Base-by-base conservation (phyloP, 1,284 basidiomycete genomes). In the Kalmanozyma brasiliensis region DNA sequence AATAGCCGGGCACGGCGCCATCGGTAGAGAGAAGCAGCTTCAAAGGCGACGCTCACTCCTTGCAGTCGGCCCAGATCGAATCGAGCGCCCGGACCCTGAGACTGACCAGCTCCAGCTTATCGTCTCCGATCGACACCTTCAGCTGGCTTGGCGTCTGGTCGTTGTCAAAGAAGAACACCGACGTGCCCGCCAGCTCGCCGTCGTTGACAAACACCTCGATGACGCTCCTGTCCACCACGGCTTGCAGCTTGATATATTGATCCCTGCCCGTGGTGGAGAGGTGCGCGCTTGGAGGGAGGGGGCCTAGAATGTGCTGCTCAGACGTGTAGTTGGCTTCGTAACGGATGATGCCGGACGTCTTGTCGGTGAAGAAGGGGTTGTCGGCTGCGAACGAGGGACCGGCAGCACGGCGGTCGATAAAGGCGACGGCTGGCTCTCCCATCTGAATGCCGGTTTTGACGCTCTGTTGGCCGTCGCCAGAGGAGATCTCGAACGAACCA, bases 331-430 rank as follows among this genome's bases (percentile, higher is more conserved):
- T 64, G 48, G 63, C 51, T 33, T 43, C 37, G 52, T 63, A 72
- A 4, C 69, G 59, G 8, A 65, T 22, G 38, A 73, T 73, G 17
- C 60, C 62, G n/a, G 65, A 44, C 36, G 65, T 43, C 58, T 81
- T 77, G 65, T 83, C 77, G 36, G 81, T 83, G 65, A 81, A 83
- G 56, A 82, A 80, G 9, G 79, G 77, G 49, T 80, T 77, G 19
- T 72, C 63, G 52, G 57, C 52, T 3, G 72, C 66, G 10, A 79
- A 84, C n/a, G 37, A 36, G 1, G 60, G 63, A 13, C 74, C 75
- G 16, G 77, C 74, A 6, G 73, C 64, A 20, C 82, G 73, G 30
- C 83, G 73, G 59, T 84, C 81, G 26, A 83, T 52, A 72, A 69
- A 83, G 4, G 80, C 56, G 8, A 62, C 36, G 2, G 77, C 69